Base-by-base conservation (phyloP, 371 early-diverging fungal genomes). In the Mucor piriformis region DNA sequence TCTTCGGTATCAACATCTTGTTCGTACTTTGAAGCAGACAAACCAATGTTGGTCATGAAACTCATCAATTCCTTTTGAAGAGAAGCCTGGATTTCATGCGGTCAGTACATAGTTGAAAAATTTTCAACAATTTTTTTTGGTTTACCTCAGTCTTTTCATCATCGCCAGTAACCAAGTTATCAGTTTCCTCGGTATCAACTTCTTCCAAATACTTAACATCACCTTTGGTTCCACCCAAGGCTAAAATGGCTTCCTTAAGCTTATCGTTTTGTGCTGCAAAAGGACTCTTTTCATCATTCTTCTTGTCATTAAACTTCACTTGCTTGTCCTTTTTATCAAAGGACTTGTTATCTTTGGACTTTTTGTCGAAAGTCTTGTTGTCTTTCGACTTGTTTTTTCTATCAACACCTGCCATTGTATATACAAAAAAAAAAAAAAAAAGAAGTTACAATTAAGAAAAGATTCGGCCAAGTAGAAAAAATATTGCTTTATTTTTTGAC, bases 191-290 rank as follows among this genome's bases (percentile, higher is more conserved):
- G 2, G 25, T 23, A 52, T 73, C 73, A 15, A 76, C 46, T 34
- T 59, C 38, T 42, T 76, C 69, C 43, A 76, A 53, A 38, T 64
- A 73, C 33, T 67, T 69, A 21, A 76, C 15, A 57, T 76, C 76
- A 32, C 70, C 73, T 33, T 70, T 67, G 16, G 76, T 73, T 47
- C 76, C 76, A 18, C 76, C 76, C n/a, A 76, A 63, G 47, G 61
- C 52, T 20, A 76, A 48, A 54, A 76, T 68, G 35, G 70, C 63
- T 38, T 76, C 63, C 23, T 52, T 55, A 34, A 73, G 53, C 27
- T 54, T 59, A 13, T 68, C 64, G 1, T 68, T 50, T 47, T 59
- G 40, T 13, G 24, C 21, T 24, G 48, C 25, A 13, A 13, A 42
- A 42, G 53, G 43, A 24, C 16, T 58, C 11, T 53, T 42, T 24